Conservation (phyloP, 257 asterid species). For the Ajuga chamaepitys region DNA sequence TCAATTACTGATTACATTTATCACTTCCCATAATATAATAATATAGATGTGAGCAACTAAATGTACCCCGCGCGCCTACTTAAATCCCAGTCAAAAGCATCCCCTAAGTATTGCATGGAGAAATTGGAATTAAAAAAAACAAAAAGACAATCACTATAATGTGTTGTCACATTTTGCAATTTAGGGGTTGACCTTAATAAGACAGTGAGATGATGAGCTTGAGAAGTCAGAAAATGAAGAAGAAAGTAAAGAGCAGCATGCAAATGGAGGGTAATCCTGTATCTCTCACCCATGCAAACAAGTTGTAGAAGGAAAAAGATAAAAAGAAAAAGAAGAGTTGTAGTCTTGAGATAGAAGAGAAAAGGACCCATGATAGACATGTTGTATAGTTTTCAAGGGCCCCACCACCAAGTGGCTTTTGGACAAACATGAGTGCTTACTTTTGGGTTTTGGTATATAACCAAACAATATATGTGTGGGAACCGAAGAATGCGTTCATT, state of each 20-base stretch:
- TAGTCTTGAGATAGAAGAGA: constrained; percentile 14
- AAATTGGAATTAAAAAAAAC: constrained; percentile 1
- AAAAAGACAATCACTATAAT: constrained; percentile 9
- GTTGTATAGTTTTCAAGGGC: constrained; percentile 35
- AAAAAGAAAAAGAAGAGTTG: neutral
- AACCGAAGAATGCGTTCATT: constrained; percentile 66
- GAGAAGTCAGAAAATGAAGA: constrained; percentile 3
- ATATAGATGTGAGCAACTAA: too few relatives aligned
- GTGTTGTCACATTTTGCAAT: constrained; percentile 10
- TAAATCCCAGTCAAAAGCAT: too few relatives aligned
- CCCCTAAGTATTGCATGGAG: neutral
- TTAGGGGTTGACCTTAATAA: constrained; percentile 25
- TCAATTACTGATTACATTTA: too few relatives aligned
- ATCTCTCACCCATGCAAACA: constrained; percentile 32
- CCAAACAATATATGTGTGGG: constrained; percentile 46
- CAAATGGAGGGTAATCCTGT: constrained; percentile 26
- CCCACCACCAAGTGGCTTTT: constrained; percentile 51
- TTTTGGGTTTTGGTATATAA: constrained; percentile 48
- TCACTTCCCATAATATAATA: too few relatives aligned
- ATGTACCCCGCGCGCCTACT: too few relatives aligned
- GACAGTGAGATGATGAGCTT: neutral
- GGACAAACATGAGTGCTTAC: constrained; percentile 63
- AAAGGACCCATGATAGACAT: constrained; percentile 7
- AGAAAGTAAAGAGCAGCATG: constrained; percentile 25
- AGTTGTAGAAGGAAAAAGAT: neutral